Evolutionary conservation across 441 rosid species (phyloP), one percentile per base, ranked within the genome.

Genomic region (Aleurites moluccanus): DNA sequence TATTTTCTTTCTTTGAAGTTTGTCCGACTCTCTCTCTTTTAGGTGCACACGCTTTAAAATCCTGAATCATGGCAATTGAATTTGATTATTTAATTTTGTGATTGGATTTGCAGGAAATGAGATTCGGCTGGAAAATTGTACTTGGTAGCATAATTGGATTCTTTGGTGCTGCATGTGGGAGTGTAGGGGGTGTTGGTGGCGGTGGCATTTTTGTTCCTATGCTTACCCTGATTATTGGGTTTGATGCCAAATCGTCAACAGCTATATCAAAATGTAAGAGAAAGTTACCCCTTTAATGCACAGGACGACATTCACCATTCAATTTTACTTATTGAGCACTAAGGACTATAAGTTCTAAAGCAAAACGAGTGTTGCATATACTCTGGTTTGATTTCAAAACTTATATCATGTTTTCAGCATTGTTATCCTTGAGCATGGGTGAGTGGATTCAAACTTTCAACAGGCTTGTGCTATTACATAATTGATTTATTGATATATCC

Each of bases 131-230:
- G 92, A 78, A 73, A 79, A 83, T 90, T 65, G 83, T 82, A 66
- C 74, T 88, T 10, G 88, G 91, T 4, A 42, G 85, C 14, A 45
- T 87, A 79, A 74, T 90, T 69, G 92, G 85, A 76, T 86, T 90
- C 82, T 64, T 90, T 5, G 94, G 91, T 64, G 94, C 92, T 63
- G 94, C 91, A 10, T 88, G 82, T 70, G 92, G 94, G 55, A 88
- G 91, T 65, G 90, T 86, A n/a, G 92, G 91, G 64, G 94, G 91
- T 25, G 88, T 86, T 30, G 93, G 93, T 40, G 90, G 93, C 0
- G 93, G 90, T 60, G 93, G 93, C 56, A 85, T 88, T 77, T 89
- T 86, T 61, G 89, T 89, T 75, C 93, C 91, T 25, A 88, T 84
- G 90, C 90, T 89, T 64, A 77, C 73, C 42, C 69, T 89, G 59